A percentile compares a stretch with the other conserved stretches of the same genome.
phyloP scores from a whole-genome alignment of 1,139 yeast species.

The Blastobotrys apis region DNA sequence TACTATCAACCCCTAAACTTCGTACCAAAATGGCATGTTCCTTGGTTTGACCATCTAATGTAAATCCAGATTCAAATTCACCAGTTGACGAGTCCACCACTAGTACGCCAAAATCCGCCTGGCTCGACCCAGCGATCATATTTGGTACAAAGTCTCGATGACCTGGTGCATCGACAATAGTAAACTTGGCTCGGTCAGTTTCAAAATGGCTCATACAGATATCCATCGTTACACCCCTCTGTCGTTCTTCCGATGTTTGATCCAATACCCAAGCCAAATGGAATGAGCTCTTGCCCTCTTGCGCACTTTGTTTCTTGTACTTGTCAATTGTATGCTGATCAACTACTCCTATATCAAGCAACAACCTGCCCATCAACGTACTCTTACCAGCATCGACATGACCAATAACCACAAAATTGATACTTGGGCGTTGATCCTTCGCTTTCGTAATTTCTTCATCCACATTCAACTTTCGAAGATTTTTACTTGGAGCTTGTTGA shows the following conservation, averaged over 20 bases:
- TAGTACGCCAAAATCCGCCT: slow-evolving; percentile 64
- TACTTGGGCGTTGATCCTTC: slow-evolving; percentile 18
- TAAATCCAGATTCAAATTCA: slow-evolving; percentile 88
- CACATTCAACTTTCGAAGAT: slow-evolving; percentile 18
- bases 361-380: slow-evolving; percentile 83
- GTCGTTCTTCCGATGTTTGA: slow-evolving; percentile 86
- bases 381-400: slow-evolving; percentile 99
- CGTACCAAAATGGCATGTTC: slow-evolving; percentile 87
- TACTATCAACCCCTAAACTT: slow-evolving; percentile 70
- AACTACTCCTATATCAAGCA: slow-evolving; percentile 78
- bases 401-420: slow-evolving; percentile 46
- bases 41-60: slow-evolving; percentile 85
- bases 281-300: slow-evolving; percentile 85
- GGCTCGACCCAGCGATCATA: slow-evolving; percentile 96
- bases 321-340: slow-evolving; percentile 74
- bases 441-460: slow-evolving; percentile 19
- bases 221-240: slow-evolving; percentile 85
- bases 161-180: slow-evolving; percentile 97
- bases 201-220: slow-evolving; percentile 82
- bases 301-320: slow-evolving; percentile 73
- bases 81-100: slow-evolving; percentile 76
- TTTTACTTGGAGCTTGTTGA: slow-evolving; percentile 5
- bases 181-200: slow-evolving; percentile 59
- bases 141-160: slow-evolving; percentile 98
- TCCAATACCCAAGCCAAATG: slow-evolving; percentile 98